phyloP scores from a whole-genome alignment of 495 filamentous ascomycete species.

The Apodospora peruviana region DNA sequence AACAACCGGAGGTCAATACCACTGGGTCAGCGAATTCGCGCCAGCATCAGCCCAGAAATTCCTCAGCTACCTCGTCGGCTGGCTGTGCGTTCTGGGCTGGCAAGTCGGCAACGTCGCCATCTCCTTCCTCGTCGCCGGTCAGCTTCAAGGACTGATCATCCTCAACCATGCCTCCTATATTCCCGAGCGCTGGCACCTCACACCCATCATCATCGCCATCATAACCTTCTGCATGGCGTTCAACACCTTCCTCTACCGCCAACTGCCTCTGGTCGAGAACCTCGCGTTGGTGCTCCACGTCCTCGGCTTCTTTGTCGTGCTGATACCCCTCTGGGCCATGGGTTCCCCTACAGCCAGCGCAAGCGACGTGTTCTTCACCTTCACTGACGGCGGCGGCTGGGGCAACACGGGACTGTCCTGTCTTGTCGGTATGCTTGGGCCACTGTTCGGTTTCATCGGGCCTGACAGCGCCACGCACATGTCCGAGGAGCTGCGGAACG shows the following conservation, averaged over 20 bases:
- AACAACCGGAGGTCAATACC: constrained; percentile 30
- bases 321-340: constrained; percentile 54
- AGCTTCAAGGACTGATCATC: constrained; percentile 56
- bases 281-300: constrained; percentile 57
- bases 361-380: constrained; percentile 45
- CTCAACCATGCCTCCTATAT: constrained; percentile 43
- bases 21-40: constrained; percentile 57
- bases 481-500: constrained; percentile 54
- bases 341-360: constrained; percentile 38
- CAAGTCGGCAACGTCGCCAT: constrained; percentile 49
- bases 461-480: constrained; percentile 55
- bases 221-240: constrained; percentile 46
- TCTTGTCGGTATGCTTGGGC: constrained; percentile 47
- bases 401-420: constrained; percentile 44
- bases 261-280: constrained; percentile 52
- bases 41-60: constrained; percentile 50
- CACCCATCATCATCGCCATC: constrained; percentile 51
- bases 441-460: constrained; percentile 33
- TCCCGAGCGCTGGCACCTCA: constrained; percentile 54
- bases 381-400: constrained; percentile 54
- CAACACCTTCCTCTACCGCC: constrained; percentile 49
- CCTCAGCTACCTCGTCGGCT: constrained; percentile 56
- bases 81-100: constrained; percentile 58
- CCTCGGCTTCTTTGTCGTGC: constrained; percentile 54
- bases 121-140: constrained; percentile 50